A percentile compares a stretch with the other conserved stretches of the same genome.
These are phyloP conservation scores for Adansonia gregorii DNA, from an alignment of 441 rosid genomes.

Conservation along the genomic window DNA sequence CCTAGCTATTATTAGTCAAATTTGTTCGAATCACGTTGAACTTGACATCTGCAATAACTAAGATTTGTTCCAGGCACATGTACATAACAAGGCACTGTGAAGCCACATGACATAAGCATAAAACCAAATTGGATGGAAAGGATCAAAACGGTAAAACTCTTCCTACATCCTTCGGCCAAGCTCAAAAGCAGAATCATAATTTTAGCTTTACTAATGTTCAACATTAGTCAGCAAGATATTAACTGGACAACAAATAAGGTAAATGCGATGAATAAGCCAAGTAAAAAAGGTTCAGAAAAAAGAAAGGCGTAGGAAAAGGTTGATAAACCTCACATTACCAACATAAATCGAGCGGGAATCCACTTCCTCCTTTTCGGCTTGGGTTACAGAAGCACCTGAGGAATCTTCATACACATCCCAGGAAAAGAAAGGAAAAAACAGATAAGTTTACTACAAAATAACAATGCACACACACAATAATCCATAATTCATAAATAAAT, in stretches of 20 bases:
- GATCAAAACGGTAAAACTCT: background rate
- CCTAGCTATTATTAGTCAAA: background rate
- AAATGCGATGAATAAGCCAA: background rate
- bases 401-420: conserved; percentile 51
- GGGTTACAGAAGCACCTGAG: conserved; percentile 51
- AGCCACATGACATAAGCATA: background rate
- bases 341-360: conserved; percentile 78
- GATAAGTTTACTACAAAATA: conserved; percentile 27
- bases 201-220: background rate
- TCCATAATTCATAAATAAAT: background rate
- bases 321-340: conserved; percentile 66
- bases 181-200: conserved; percentile 6
- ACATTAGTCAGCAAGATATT: background rate
- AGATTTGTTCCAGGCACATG: background rate
- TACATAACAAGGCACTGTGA: background rate
- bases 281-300: background rate
- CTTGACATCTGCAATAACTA: background rate
- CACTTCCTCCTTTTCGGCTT: conserved; percentile 79
- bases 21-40: background rate
- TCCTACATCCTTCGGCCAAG: background rate
- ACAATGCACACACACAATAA: background rate
- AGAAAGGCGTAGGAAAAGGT: conserved; percentile 21
- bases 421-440: background rate
- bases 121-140: background rate
- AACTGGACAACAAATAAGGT: background rate